These are phyloP conservation scores for Puccinia triticina DNA, from an alignment of 1,284 basidiomycete species.

Conservation along the genomic window DNA sequence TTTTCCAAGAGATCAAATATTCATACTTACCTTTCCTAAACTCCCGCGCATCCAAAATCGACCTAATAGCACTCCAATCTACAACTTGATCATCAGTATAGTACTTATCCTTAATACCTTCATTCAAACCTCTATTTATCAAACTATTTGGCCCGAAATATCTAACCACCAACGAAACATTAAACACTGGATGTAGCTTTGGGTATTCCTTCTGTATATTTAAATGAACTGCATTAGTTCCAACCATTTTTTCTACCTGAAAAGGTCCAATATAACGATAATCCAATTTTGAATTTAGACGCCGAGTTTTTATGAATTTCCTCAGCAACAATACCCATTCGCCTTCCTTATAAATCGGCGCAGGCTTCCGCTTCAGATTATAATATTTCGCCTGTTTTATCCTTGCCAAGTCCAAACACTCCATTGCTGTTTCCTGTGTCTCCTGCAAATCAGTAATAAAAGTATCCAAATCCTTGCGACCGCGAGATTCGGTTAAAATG, in stretches of 20 bases:
- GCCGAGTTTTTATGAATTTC: slow-evolving; percentile 5
- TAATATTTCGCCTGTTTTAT: too few relatives aligned
- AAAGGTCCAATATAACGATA: too few relatives aligned
- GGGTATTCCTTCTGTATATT: background rate
- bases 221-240: too few relatives aligned
- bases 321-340: slow-evolving; percentile 3
- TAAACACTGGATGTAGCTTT: slow-evolving; percentile 9
- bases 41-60: too few relatives aligned
- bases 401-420: too few relatives aligned
- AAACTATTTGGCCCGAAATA: background rate
- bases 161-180: background rate
- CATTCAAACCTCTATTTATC: background rate
- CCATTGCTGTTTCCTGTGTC: too few relatives aligned
- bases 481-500: too few relatives aligned
- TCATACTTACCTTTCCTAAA: background rate
- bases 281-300: background rate
- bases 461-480: too few relatives aligned
- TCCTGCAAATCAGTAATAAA: too few relatives aligned
- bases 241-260: too few relatives aligned
- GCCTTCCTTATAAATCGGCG: background rate
- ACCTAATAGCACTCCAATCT: background rate
- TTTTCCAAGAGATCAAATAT: background rate
- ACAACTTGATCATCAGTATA: background rate
- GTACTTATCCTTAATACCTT: background rate
- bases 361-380: too few relatives aligned